These are phyloP conservation scores for Entelexis paramagnoliae DNA, from an alignment of 1,139 yeast species.

Conservation along the genomic window DNA sequence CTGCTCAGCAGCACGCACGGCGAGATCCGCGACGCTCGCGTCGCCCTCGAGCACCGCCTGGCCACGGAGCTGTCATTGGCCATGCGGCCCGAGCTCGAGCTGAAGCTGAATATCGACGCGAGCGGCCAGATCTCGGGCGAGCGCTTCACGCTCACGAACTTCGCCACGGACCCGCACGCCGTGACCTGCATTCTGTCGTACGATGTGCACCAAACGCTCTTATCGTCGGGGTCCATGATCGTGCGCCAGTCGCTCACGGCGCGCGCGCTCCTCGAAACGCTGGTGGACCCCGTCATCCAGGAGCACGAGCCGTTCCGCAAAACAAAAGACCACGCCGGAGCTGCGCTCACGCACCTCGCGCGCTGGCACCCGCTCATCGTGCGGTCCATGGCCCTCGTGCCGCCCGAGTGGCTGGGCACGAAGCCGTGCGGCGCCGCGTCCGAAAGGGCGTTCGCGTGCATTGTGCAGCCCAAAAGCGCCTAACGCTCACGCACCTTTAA, in stretches of 20 bases:
- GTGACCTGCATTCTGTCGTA: slow-evolving; percentile 4
- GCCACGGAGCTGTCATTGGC: background rate
- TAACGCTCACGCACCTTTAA: no score
- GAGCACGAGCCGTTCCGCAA: slow-evolving; percentile 11
- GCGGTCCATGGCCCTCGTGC: slow-evolving; percentile 13
- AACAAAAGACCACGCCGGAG: slow-evolving; percentile 11
- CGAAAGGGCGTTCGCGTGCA: background rate
- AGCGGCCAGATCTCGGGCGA: background rate
- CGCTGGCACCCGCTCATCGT: slow-evolving; percentile 20
- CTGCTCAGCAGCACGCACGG: background rate
- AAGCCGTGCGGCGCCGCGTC: background rate
- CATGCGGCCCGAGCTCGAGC: background rate
- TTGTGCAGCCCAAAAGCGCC: background rate
- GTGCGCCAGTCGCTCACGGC: slow-evolving; percentile 11
- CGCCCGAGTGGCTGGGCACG: slow-evolving; percentile 9
- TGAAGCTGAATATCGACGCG: background rate
- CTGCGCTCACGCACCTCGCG: slow-evolving; percentile 17
- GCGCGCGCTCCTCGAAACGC: slow-evolving; percentile 13
- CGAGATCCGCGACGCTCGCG: background rate
- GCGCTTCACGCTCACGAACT: background rate
- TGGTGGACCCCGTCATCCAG: slow-evolving; percentile 17
- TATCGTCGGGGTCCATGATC: slow-evolving; percentile 11
- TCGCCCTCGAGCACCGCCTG: background rate
- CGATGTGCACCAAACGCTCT: background rate
- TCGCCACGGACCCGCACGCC: background rate